These are phyloP conservation scores for Penicillium sp. DNA, from an alignment of 2,329 filamentous ascomycete species.

Conservation along the genomic window DNA sequence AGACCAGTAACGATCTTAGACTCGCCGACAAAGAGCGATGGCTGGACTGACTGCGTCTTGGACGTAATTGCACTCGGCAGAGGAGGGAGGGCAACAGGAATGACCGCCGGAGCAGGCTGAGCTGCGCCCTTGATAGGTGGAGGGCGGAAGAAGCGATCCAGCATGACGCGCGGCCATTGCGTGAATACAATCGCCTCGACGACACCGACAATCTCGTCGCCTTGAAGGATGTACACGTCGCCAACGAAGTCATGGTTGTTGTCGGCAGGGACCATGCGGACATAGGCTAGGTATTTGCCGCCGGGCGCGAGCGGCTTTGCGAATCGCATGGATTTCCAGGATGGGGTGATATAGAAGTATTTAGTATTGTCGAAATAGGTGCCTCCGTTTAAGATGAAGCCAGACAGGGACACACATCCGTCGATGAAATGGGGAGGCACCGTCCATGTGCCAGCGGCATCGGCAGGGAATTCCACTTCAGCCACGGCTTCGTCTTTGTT, in stretches of 20 bases:
- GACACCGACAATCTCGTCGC: slow-evolving; percentile 15
- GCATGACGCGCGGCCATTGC: slow-evolving; percentile 13
- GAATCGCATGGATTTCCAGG: slow-evolving; percentile 27
- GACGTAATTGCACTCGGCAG: not conserved
- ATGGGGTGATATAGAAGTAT: slow-evolving; percentile 33
- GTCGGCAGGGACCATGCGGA: slow-evolving; percentile 26
- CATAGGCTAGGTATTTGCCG: slow-evolving; percentile 25
- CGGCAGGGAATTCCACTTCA: not conserved
- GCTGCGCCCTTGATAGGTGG: not conserved
- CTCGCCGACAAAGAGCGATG: not conserved
- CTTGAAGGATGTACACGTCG: slow-evolving; percentile 22
- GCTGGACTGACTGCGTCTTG: not conserved
- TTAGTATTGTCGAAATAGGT: slow-evolving; percentile 22
- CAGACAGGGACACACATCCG: slow-evolving; percentile 29
- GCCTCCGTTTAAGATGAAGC: slow-evolving; percentile 35
- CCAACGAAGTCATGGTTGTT: slow-evolving; percentile 23
- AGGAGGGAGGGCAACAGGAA: no score
- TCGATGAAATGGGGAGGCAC: slow-evolving; percentile 32
- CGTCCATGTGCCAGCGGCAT: not conserved
- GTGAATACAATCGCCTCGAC: slow-evolving; percentile 9
- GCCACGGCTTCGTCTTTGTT: slow-evolving; percentile 25
- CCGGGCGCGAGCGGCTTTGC: slow-evolving; percentile 18
- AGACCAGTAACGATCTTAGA: not conserved
- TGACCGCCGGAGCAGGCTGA: no score
- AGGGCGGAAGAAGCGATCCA: slow-evolving; percentile 4